Percentiles rank a stretch among this genome's conserved stretches.
These are phyloP conservation scores for Pichia insulana DNA, from an alignment of 805 yeast species.

Conservation along the genomic window DNA sequence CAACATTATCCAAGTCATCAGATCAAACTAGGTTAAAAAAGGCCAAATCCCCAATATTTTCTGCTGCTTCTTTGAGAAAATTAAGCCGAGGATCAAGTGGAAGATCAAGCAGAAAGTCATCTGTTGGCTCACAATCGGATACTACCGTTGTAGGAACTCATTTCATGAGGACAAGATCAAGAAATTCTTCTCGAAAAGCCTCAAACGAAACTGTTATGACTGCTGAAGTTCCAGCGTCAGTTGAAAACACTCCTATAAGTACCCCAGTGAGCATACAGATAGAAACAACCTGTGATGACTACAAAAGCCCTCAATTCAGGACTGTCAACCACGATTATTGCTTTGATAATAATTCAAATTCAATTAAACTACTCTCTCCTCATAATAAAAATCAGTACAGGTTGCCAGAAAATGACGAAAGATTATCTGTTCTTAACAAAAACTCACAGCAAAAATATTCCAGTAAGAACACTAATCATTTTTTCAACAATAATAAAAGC, in stretches of 20 bases:
- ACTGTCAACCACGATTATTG: too few species aligned
- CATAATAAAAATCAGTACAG: too few species aligned
- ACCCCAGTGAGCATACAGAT: background rate
- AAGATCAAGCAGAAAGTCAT: background rate
- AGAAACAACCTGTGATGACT: background rate
- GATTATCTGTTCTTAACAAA: too few species aligned
- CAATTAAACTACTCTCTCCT: too few species aligned
- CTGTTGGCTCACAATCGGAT: background rate
- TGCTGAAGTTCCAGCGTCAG: slow-evolving; percentile 11
- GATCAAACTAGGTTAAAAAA: background rate
- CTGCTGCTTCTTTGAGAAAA: slow-evolving; percentile 5
- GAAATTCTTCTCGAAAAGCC: slow-evolving; percentile 3
- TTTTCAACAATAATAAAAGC: too few species aligned
- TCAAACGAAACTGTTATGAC: slow-evolving; percentile 7
- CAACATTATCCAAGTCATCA: slow-evolving; percentile 7
- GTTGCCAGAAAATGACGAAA: too few species aligned
- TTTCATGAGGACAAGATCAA: slow-evolving; percentile 3
- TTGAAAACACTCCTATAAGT: slow-evolving; percentile 6
- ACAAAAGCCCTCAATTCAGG: too few species aligned
- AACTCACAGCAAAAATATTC: too few species aligned
- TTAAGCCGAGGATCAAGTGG: slow-evolving; percentile 10
- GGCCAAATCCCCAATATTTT: slow-evolving; percentile 1
- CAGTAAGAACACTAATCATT: too few species aligned
- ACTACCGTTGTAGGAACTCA: background rate
- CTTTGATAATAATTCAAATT: too few species aligned